phyloP scores from a whole-genome alignment of 805 yeast genomes.

The Saccharomycopsis sp. region DNA sequence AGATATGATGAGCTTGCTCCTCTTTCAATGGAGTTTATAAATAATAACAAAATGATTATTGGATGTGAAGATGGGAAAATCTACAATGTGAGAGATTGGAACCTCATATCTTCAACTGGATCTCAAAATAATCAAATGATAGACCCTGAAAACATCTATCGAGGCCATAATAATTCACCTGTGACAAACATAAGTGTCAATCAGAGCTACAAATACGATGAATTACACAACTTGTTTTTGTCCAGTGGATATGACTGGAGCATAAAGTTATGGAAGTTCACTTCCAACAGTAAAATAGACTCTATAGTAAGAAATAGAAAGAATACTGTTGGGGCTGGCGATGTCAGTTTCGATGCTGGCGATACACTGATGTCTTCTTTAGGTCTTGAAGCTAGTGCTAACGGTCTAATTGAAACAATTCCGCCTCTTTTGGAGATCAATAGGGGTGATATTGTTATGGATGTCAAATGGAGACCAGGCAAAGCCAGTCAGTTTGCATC shows the following conservation, averaged over 20 bases:
- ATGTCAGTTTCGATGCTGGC: neutral
- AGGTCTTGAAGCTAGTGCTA: neutral
- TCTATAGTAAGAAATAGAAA: neutral
- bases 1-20: constrained; percentile 30
- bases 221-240: constrained; percentile 24
- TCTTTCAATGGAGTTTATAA: constrained; percentile 21
- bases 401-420: constrained; percentile 3
- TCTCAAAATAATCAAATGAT: neutral
- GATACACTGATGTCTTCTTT: neutral
- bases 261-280: constrained; percentile 26
- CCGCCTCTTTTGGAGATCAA: constrained; percentile 24
- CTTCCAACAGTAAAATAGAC: neutral
- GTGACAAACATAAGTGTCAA: constrained; percentile 24
- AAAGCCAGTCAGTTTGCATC: constrained; percentile 27
- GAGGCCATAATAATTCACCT: constrained; percentile 26
- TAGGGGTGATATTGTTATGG: constrained; percentile 27
- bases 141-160: constrained; percentile 20
- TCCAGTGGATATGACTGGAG: constrained; percentile 31
- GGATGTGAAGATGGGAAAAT: constrained; percentile 32
- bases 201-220: constrained; percentile 5
- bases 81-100: constrained; percentile 25
- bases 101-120: neutral
- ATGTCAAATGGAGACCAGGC: constrained; percentile 26
- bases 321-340: neutral
- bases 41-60: constrained; percentile 15